These are phyloP conservation scores for Aquilaria yunnanensis DNA, from an alignment of 345 rosid species.

Conservation along the genomic window DNA sequence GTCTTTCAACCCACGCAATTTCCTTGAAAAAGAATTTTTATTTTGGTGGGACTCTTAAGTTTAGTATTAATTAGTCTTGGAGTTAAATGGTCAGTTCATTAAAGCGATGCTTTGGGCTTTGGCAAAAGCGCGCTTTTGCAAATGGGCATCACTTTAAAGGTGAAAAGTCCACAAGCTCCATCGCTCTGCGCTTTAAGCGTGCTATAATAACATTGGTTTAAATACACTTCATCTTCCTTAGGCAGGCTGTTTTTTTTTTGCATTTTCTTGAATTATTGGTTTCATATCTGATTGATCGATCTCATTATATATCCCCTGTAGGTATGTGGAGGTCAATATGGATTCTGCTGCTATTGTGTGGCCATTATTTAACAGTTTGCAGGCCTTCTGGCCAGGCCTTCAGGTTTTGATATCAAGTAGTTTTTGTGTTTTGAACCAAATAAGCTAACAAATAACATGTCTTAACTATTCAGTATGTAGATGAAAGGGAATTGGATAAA, in stretches of 20 bases:
- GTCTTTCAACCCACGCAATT: too few relatives aligned
- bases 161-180: too few relatives aligned
- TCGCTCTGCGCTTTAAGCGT: too few relatives aligned
- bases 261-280: background rate
- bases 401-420: conserved; percentile 46
- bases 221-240: conserved; percentile 9
- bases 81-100: too few relatives aligned
- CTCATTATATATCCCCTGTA: conserved; percentile 17
- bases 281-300: background rate
- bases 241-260: background rate
- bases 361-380: conserved; percentile 95
- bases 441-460: background rate
- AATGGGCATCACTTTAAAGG: too few relatives aligned
- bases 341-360: conserved; percentile 96
- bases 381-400: conserved; percentile 99
- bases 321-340: conserved; percentile 99
- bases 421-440: conserved; percentile 7
- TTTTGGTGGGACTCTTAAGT: too few relatives aligned
- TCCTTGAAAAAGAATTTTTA: too few relatives aligned
- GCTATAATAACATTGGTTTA: too few relatives aligned
- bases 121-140: too few relatives aligned
- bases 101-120: too few relatives aligned
- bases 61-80: too few relatives aligned
- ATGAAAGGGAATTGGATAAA: background rate
- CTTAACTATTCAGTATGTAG: background rate